Conservation (phyloP, 2,329 filamentous ascomycete genomes). For the Pyricularia grisea region DNA sequence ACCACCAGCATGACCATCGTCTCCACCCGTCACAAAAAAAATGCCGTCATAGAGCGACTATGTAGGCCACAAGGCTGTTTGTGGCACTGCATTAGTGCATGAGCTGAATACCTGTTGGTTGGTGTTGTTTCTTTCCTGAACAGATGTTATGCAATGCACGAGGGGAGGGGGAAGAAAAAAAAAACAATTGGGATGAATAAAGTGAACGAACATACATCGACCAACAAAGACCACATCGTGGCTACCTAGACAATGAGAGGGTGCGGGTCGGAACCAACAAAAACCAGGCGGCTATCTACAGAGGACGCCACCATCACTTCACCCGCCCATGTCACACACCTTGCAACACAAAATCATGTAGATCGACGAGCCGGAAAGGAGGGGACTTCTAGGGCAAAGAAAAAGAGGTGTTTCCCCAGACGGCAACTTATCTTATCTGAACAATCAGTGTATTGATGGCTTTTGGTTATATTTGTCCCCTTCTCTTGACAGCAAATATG, state of each 20-base stretch:
- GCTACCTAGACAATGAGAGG: neutral
- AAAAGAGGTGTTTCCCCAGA: conserved; percentile 5
- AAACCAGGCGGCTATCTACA: too few relatives aligned
- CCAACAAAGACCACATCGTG: neutral
- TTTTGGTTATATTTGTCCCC: neutral
- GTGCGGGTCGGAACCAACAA: neutral
- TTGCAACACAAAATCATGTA: neutral
- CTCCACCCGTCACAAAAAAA: neutral
- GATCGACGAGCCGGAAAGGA: neutral
- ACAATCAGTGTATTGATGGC: neutral
- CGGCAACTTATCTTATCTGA: conserved; percentile 14
- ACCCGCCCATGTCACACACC: neutral
- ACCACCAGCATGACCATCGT: neutral
- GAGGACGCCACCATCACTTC: neutral
- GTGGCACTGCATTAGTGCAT: neutral
- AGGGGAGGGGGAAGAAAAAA: neutral
- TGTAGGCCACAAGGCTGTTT: neutral
- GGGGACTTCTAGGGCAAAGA: neutral
- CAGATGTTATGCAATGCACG: neutral
- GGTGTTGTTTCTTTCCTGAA: neutral
- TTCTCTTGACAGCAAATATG: neutral
- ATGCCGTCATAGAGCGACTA: neutral
- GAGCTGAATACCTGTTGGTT: neutral
- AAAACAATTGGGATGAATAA: neutral
- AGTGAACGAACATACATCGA: neutral